Conservation (phyloP, 305 asterid species). For the Petunia hybrid region DNA sequence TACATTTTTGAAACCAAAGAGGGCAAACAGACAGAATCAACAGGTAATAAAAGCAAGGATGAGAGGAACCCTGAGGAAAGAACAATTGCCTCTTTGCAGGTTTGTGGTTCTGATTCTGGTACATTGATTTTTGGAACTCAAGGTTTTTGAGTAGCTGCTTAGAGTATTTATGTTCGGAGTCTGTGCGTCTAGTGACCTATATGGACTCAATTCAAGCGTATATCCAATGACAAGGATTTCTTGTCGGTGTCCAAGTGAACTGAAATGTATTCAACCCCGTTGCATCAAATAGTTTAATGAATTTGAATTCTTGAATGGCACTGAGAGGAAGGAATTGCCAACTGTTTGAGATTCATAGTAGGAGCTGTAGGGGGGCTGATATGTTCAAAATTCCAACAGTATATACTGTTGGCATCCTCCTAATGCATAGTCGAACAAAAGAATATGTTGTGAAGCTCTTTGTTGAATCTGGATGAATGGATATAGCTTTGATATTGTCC, state of each 20-base stretch:
- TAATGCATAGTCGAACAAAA: too few species aligned
- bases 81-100: slow-evolving; percentile 89
- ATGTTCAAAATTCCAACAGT: too few species aligned
- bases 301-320: too few species aligned
- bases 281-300: too few species aligned
- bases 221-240: neutral
- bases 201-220: neutral
- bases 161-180: neutral
- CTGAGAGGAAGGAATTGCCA: too few species aligned
- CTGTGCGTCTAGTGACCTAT: neutral
- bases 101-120: slow-evolving; percentile 45
- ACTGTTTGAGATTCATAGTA: too few species aligned
- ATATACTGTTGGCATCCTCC: too few species aligned
- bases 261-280: neutral
- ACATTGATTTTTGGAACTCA: neutral
- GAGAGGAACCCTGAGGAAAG: slow-evolving; percentile 50
- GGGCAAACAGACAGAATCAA: slow-evolving; percentile 57
- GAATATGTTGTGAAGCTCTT: too few species aligned
- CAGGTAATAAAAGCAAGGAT: slow-evolving; percentile 53
- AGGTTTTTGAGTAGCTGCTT: neutral
- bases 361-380: too few species aligned
- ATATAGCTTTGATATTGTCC: neutral
- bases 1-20: slow-evolving; percentile 83
- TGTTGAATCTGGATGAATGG: neutral
- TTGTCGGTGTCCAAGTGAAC: slow-evolving; percentile 7